phyloP scores from a whole-genome alignment of 1,284 basidiomycete species.

The Sanghuangporus sanghuang region DNA sequence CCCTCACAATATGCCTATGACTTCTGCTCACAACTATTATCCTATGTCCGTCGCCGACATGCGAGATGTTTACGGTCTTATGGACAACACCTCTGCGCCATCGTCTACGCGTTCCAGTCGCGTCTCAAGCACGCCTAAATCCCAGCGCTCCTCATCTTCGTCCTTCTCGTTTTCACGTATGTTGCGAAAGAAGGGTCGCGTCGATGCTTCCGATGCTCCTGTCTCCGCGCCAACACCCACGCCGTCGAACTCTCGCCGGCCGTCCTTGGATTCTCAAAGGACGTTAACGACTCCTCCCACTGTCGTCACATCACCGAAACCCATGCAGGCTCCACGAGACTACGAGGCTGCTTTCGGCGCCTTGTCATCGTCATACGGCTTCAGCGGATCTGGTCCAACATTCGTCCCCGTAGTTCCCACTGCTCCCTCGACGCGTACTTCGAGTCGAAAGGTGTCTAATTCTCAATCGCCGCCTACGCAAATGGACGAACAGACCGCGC shows the following conservation, averaged over 20 bases:
- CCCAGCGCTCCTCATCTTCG: not conserved
- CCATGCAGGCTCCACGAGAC: constrained; percentile 25
- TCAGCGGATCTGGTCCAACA: not conserved
- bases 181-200: not conserved
- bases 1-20: not conserved
- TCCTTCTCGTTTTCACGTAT: constrained; percentile 8
- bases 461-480: not conserved
- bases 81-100: not conserved
- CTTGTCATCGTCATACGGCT: constrained; percentile 14
- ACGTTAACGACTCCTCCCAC: not conserved
- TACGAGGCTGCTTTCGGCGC: constrained; percentile 16
- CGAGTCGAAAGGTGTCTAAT: not conserved
- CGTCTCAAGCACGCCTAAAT: not conserved
- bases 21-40: not conserved
- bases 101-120: not conserved
- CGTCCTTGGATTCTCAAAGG: constrained; percentile 4
- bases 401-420: not conserved
- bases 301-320: constrained; percentile 32
- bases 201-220: not conserved
- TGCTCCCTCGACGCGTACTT: not conserved
- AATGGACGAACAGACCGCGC: not conserved
- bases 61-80: constrained; percentile 5
- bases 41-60: not conserved
- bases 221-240: not conserved
- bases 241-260: not conserved